Percentiles rank a stretch among this genome's conserved stretches.
Conservation (phyloP, 768 basidiomycete species). For the Auricularia heimuer region DNA sequence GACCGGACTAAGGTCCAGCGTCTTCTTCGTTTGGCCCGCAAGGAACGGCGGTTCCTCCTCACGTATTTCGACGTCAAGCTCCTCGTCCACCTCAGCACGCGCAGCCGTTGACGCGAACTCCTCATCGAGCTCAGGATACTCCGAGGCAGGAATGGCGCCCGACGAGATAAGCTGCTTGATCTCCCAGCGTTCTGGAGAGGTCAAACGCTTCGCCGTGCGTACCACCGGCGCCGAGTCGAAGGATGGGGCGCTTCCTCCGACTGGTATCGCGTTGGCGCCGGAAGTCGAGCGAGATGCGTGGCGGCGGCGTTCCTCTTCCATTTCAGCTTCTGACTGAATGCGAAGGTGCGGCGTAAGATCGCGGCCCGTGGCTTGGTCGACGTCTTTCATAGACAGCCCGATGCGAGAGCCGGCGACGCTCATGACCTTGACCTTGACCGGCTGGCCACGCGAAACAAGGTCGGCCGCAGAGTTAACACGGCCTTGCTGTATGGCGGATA, state of each 20-base stretch:
- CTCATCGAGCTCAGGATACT: slow-evolving; percentile 89
- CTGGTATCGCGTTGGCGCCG: slow-evolving; percentile 81
- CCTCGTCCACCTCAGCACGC: slow-evolving; percentile 86
- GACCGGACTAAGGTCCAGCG: slow-evolving; percentile 90
- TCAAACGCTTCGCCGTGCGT: slow-evolving; percentile 79
- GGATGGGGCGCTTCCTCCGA: slow-evolving; percentile 32
- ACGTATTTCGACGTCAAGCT: slow-evolving; percentile 91
- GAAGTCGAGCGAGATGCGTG: slow-evolving; percentile 55
- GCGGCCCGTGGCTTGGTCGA: slow-evolving; percentile 80
- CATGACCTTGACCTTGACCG: slow-evolving; percentile 95
- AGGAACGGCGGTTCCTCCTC: slow-evolving; percentile 97
- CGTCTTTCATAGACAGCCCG: slow-evolving; percentile 95
- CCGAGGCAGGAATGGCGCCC: slow-evolving; percentile 82
- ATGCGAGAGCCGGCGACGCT: slow-evolving; percentile 74
- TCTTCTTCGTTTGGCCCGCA: slow-evolving; percentile 91
- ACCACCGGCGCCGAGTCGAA: slow-evolving; percentile 32
- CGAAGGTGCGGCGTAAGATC: slow-evolving; percentile 93
- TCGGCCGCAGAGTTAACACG: slow-evolving; percentile 84
- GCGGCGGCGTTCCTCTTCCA: slow-evolving; percentile 64
- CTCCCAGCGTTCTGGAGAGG: slow-evolving; percentile 97
- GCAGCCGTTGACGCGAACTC: slow-evolving; percentile 68
- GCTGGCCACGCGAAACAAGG: slow-evolving; percentile 71
- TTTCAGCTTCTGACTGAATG: slow-evolving; percentile 88
- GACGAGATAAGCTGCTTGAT: slow-evolving; percentile 98
- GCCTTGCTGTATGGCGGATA: slow-evolving; percentile 82